Conservation (phyloP, 1,284 basidiomycete genomes). For the Erythrobasidium hasegawianum region DNA sequence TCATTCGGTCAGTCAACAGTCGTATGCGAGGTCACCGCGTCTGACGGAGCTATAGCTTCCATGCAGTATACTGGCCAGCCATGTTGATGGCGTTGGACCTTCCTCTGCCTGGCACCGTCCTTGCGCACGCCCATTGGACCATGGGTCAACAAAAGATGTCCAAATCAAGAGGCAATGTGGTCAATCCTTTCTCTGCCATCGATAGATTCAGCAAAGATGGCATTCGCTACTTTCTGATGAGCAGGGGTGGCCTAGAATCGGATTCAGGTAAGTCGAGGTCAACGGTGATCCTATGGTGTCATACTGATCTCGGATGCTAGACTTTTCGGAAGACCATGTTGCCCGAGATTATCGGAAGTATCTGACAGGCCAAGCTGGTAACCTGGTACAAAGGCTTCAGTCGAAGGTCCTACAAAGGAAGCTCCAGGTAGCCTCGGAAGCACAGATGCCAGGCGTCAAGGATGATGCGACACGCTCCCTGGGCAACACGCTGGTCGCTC, state of each 20-base stretch:
- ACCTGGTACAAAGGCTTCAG: constrained; percentile 66
- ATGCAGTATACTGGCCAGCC: constrained; percentile 85
- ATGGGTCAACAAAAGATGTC: constrained; percentile 83
- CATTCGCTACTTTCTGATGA: constrained; percentile 75
- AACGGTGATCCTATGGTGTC: too few relatives aligned
- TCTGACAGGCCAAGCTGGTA: constrained; percentile 71
- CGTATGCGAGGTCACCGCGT: too few relatives aligned
- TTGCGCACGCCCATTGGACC: constrained; percentile 90
- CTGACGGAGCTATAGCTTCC: constrained; percentile 66
- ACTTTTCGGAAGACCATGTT: constrained; percentile 69
- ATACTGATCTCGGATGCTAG: too few relatives aligned
- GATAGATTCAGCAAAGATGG: constrained; percentile 64
- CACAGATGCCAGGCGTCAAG: neutral
- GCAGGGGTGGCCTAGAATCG: constrained; percentile 70
- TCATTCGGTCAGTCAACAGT: constrained; percentile 70
- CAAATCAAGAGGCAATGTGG: constrained; percentile 83
- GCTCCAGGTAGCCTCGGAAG: constrained; percentile 22
- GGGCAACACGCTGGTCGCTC: constrained; percentile 63
- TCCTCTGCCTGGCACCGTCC: constrained; percentile 62
- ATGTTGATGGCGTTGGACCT: constrained; percentile 72
- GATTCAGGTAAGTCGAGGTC: constrained; percentile 70
- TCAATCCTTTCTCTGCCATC: constrained; percentile 74
- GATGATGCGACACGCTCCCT: constrained; percentile 58
- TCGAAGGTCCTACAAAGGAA: constrained; percentile 38
- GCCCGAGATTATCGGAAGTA: constrained; percentile 62